Percentiles rank a stretch among this genome's conserved stretches.
Conservation (phyloP, 805 yeast genomes). For the Maudiozyma barnettii region DNA sequence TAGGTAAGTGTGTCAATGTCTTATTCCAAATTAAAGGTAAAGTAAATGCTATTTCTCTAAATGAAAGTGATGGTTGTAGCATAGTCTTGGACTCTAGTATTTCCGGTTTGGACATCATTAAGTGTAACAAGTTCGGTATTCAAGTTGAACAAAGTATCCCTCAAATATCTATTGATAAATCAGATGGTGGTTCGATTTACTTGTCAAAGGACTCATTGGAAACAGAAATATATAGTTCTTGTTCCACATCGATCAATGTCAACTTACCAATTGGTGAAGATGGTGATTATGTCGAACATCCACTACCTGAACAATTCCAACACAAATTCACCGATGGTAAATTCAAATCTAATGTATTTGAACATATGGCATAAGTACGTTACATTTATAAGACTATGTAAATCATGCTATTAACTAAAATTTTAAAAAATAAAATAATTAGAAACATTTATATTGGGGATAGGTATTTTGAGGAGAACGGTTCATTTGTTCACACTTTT, state of each 20-base stretch:
- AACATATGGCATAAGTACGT: slow-evolving; percentile 56
- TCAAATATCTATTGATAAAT: slow-evolving; percentile 76
- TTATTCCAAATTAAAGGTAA: slow-evolving; percentile 84
- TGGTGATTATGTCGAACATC: slow-evolving; percentile 67
- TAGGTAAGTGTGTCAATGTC: slow-evolving; percentile 66
- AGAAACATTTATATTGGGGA: too few relatives aligned
- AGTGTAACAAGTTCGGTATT: slow-evolving; percentile 68
- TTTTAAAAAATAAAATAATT: neutral
- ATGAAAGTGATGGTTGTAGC: slow-evolving; percentile 62
- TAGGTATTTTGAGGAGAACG: too few relatives aligned
- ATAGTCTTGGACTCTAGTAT: slow-evolving; percentile 76
- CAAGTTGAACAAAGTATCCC: slow-evolving; percentile 82
- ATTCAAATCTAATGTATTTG: slow-evolving; percentile 63
- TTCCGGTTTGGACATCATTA: slow-evolving; percentile 81
- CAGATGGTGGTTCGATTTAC: slow-evolving; percentile 77
- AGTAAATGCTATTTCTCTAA: slow-evolving; percentile 77
- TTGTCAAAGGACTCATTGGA: slow-evolving; percentile 61
- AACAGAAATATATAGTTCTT: slow-evolving; percentile 73
- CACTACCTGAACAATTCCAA: slow-evolving; percentile 87
- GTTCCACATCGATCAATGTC: slow-evolving; percentile 76
- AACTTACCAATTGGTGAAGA: slow-evolving; percentile 66
- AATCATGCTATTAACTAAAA: too few relatives aligned
- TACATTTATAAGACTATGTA: too few relatives aligned
- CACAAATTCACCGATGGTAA: slow-evolving; percentile 58
- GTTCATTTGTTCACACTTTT: too few relatives aligned